Percentiles rank a stretch among this genome's conserved stretches.
These are phyloP conservation scores for Viola odorata DNA, from an alignment of 345 rosid species.

Conservation along the genomic window DNA sequence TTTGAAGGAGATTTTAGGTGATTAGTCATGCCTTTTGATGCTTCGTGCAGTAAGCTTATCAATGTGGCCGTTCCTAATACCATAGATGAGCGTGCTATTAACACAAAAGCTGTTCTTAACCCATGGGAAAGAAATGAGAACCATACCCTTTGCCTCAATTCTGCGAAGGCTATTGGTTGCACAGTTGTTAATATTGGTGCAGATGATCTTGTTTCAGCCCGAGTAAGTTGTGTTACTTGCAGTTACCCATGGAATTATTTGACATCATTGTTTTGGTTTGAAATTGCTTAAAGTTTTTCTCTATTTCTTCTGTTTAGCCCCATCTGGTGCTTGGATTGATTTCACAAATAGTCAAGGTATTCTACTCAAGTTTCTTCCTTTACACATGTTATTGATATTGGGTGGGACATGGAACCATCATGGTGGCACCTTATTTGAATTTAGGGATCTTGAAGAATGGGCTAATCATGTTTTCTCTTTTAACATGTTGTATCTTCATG, in stretches of 20 bases:
- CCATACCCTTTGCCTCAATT: conserved; percentile 93
- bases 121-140: conserved; percentile 99
- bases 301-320: conserved; percentile 46
- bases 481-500: neutral
- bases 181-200: conserved; percentile 96
- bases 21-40: conserved; percentile 16
- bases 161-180: conserved; percentile 98
- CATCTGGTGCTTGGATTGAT: conserved; percentile 93
- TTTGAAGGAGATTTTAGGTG: conserved; percentile 5
- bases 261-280: conserved; percentile 13
- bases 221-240: conserved; percentile 46
- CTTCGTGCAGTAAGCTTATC: conserved; percentile 80
- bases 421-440: neutral
- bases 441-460: neutral
- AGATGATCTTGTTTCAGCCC: conserved; percentile 87
- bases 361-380: conserved; percentile 9
- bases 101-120: conserved; percentile 69
- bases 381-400: neutral
- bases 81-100: conserved; percentile 96
- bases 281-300: conserved; percentile 11
- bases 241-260: conserved; percentile 3
- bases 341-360: conserved; percentile 95
- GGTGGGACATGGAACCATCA: conserved; percentile 2
- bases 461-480: neutral
- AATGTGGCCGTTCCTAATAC: conserved; percentile 97